Percentiles rank a stretch among this genome's conserved stretches.
Conservation (phyloP, 306 rosid species). For the Dryas drummondii region DNA sequence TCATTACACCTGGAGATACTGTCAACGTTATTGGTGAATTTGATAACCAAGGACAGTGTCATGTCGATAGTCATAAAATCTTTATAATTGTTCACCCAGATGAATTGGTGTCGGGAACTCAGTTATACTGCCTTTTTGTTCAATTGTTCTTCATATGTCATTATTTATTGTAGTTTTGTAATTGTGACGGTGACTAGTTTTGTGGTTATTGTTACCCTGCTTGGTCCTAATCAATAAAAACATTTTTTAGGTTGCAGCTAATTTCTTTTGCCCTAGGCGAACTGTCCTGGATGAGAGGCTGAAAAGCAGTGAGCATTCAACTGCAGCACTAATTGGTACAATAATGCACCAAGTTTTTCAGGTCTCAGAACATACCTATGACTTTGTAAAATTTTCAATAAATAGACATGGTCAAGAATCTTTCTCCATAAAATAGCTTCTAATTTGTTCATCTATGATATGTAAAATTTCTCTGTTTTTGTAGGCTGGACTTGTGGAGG, state of each 20-base stretch:
- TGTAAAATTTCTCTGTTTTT: conserved; percentile 19
- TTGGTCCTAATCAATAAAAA: conserved; percentile 29
- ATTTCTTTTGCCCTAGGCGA: conserved; percentile 80
- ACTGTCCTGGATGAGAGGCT: conserved; percentile 90
- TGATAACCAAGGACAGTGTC: conserved; percentile 65
- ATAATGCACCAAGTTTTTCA: conserved; percentile 88
- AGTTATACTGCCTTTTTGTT: conserved; percentile 54
- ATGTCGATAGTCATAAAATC: conserved; percentile 60
- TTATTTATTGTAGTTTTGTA: not conserved
- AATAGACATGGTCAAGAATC: not conserved
- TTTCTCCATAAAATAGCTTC: not conserved
- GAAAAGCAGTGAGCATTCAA: conserved; percentile 67
- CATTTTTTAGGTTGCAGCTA: conserved; percentile 68
- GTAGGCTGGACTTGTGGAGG: conserved; percentile 77
- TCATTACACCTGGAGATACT: conserved; percentile 85
- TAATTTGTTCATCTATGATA: not conserved
- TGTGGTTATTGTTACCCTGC: not conserved
- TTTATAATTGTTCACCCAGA: conserved; percentile 81
- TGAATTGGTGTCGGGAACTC: conserved; percentile 75
- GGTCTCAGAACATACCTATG: conserved; percentile 45
- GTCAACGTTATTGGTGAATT: conserved; percentile 82
- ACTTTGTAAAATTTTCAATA: conserved; percentile 6
- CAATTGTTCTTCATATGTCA: conserved; percentile 12
- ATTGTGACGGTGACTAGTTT: not conserved
- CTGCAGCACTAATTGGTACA: conserved; percentile 76